phyloP scores from a whole-genome alignment of 2,329 filamentous ascomycete genomes.

The Epichloe glyceriae region DNA sequence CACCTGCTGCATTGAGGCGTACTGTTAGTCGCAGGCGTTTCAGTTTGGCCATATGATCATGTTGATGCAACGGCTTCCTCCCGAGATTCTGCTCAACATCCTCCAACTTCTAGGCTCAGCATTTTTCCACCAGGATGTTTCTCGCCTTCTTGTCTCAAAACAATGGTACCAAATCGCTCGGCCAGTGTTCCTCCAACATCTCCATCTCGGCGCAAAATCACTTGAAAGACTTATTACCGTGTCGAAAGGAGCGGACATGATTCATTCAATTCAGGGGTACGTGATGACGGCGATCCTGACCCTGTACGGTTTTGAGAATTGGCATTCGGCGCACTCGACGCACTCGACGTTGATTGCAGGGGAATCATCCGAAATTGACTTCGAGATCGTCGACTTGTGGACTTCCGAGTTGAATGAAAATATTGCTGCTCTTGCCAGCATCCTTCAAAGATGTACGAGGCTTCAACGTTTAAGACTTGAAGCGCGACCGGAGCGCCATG shows the following conservation, averaged over 20 bases:
- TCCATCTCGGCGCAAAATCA: slow-evolving; percentile 3
- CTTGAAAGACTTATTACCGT: not conserved
- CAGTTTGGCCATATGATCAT: not conserved
- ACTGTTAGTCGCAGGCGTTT: no score
- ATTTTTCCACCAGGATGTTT: slow-evolving; percentile 5
- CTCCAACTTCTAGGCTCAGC: slow-evolving; percentile 4
- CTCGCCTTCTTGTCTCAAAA: slow-evolving; percentile 6
- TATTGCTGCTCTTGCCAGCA: slow-evolving; percentile 1
- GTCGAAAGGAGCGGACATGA: not conserved
- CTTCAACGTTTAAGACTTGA: slow-evolving; percentile 3
- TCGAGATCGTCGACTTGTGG: slow-evolving; percentile 1
- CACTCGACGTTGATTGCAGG: not conserved
- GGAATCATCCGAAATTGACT: not conserved
- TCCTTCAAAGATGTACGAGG: slow-evolving; percentile 6
- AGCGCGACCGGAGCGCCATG: slow-evolving; percentile 5
- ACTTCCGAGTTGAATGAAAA: slow-evolving; percentile 2
- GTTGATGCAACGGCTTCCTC: slow-evolving; percentile 4
- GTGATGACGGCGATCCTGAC: not conserved
- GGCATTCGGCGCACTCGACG: slow-evolving; percentile 1
- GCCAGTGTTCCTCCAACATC: slow-evolving; percentile 4
- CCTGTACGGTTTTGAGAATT: slow-evolving; percentile 5
- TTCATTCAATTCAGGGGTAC: slow-evolving; percentile 3
- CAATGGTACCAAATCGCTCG: slow-evolving; percentile 5
- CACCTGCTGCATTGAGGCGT: no score
- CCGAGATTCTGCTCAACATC: slow-evolving; percentile 5